phyloP scores from a whole-genome alignment of 2,329 filamentous ascomycete genomes.

The Curvularia sp. region DNA sequence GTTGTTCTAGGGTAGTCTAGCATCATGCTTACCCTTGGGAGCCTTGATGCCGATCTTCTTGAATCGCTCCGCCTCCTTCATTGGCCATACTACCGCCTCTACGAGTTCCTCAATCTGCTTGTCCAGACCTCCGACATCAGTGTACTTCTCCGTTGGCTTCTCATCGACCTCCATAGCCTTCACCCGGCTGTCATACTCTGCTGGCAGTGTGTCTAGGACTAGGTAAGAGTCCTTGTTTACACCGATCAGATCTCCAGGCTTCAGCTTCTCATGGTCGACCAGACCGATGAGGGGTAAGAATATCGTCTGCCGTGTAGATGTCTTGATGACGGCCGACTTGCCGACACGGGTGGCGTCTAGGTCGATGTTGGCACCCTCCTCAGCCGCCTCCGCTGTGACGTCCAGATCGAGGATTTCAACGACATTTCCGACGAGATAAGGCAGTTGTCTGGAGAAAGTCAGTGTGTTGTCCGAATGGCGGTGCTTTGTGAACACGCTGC shows the following conservation, averaged over 20 bases:
- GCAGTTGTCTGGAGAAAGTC: constrained; percentile 74
- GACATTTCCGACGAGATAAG: constrained; percentile 97
- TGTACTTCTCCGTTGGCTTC: constrained; percentile 99
- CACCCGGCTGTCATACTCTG: constrained; percentile 97
- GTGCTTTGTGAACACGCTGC: constrained; percentile 4
- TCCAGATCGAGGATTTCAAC: constrained; percentile 97
- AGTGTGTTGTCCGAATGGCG: constrained; percentile 6
- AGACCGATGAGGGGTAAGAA: constrained; percentile 97
- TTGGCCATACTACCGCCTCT: constrained; percentile 98
- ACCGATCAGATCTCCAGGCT: constrained; percentile 94
- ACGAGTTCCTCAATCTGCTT: constrained; percentile 99
- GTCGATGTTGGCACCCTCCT: constrained; percentile 98
- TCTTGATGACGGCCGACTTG: constrained; percentile 99
- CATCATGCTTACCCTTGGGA: constrained; percentile 77
- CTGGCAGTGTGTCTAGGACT: constrained; percentile 92
- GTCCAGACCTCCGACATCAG: constrained; percentile 93
- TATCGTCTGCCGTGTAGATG: constrained; percentile 96
- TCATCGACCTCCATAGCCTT: constrained; percentile 99
- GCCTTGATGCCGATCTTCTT: constrained; percentile 99
- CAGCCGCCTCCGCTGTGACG: constrained; percentile 91
- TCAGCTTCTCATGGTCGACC: constrained; percentile 92
- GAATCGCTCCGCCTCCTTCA: constrained; percentile 99
- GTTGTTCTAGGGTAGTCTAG: not conserved
- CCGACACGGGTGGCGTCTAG: constrained; percentile 94
- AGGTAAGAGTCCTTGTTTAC: constrained; percentile 99